These are phyloP conservation scores for Lodderomyces oxycetoniae DNA, from an alignment of 1,139 yeast genomes.

Conservation along the genomic window DNA sequence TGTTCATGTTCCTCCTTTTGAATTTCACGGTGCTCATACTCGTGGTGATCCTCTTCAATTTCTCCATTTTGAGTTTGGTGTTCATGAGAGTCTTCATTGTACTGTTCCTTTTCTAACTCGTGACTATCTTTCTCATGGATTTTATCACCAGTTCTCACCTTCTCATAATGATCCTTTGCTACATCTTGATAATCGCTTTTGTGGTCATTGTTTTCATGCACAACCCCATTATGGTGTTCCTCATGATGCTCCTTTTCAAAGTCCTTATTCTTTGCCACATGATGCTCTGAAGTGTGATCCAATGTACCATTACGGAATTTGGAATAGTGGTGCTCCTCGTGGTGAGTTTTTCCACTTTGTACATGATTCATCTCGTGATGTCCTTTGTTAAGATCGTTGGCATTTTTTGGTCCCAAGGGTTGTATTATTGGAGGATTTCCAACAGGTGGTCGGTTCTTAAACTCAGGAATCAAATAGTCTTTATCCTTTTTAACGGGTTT, in stretches of 20 bases:
- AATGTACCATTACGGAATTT: slow-evolving; percentile 4
- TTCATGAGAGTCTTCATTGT: slow-evolving; percentile 3
- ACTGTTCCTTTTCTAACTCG: slow-evolving; percentile 4
- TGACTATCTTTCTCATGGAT: slow-evolving; percentile 4
- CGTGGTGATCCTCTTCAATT: slow-evolving; percentile 4
- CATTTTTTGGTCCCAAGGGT: background rate
- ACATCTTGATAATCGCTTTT: slow-evolving; percentile 3
- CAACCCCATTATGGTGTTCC: slow-evolving; percentile 2
- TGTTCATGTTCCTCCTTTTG: slow-evolving; percentile 4
- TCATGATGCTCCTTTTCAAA: slow-evolving; percentile 4
- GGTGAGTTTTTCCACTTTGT: slow-evolving; percentile 2
- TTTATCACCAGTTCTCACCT: background rate
- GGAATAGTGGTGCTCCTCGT: slow-evolving; percentile 4
- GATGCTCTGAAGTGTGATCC: slow-evolving; percentile 4
- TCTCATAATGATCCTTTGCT: slow-evolving; percentile 3
- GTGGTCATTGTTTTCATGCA: slow-evolving; percentile 1
- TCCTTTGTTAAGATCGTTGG: background rate
- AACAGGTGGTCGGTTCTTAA: background rate
- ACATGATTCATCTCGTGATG: slow-evolving; percentile 1
- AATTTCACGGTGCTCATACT: slow-evolving; percentile 2
- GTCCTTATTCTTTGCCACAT: slow-evolving; percentile 3
- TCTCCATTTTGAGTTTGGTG: slow-evolving; percentile 3
- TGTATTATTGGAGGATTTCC: background rate
- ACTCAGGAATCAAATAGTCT: background rate
- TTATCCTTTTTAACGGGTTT: too few relatives aligned